Conservation (phyloP, 768 basidiomycete genomes). For the Macrolepiota dolichaula region DNA sequence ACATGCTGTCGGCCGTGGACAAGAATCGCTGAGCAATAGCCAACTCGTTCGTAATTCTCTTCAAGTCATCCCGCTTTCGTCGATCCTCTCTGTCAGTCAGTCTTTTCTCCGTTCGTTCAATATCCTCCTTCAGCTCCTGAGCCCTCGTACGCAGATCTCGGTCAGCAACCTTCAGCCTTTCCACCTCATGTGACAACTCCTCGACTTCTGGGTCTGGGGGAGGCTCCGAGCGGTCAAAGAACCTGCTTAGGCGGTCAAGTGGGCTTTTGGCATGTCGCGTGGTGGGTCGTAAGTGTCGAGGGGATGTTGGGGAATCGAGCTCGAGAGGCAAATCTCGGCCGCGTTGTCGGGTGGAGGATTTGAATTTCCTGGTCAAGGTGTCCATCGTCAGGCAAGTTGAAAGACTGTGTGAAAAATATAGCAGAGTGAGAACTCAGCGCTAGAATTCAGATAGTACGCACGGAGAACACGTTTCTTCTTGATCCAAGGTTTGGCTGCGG, state of each 20-base stretch:
- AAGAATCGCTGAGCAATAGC: constrained; percentile 40
- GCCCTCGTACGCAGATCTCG: neutral
- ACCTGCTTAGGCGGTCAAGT: neutral
- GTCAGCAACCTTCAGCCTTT: neutral
- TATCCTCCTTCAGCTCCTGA: constrained; percentile 10
- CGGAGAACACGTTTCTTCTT: neutral
- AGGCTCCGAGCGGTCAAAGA: neutral
- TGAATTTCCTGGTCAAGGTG: neutral
- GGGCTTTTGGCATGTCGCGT: neutral
- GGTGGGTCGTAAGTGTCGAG: neutral
- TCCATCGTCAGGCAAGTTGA: neutral
- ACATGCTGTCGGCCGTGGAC: constrained; percentile 38
- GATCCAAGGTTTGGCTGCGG: neutral
- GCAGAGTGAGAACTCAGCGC: neutral
- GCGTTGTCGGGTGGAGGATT: constrained; percentile 5
- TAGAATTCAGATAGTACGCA: neutral
- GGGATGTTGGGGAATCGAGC: neutral
- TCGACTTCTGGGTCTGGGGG: neutral
- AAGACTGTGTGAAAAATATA: neutral
- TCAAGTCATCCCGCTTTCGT: constrained; percentile 25
- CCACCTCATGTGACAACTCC: neutral
- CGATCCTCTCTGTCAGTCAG: constrained; percentile 17
- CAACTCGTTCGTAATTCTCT: constrained; percentile 33
- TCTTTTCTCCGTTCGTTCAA: constrained; percentile 18
- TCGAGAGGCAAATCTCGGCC: constrained; percentile 3